Percentiles rank a stretch among this genome's conserved stretches.
phyloP scores from a whole-genome alignment of 1,284 basidiomycete genomes.

The Phenoliferia sp. region DNA sequence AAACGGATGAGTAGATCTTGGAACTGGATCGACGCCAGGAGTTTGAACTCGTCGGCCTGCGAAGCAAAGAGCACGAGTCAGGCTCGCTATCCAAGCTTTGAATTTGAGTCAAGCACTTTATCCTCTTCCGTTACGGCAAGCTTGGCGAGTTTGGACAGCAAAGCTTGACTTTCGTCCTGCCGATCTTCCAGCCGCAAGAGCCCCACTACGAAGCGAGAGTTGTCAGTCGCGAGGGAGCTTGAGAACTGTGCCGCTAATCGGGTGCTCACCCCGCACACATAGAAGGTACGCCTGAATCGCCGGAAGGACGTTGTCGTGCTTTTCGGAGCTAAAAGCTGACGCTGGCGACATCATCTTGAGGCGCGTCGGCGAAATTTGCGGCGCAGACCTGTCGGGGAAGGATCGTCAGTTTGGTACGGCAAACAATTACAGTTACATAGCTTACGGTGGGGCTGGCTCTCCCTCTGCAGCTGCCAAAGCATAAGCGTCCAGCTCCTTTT shows the following conservation, averaged over 20 bases:
- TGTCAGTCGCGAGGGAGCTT: background rate
- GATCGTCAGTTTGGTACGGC: background rate
- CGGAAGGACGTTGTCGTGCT: constrained; percentile 59
- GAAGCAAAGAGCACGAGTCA: background rate
- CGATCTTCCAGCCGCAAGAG: constrained; percentile 4
- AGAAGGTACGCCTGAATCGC: constrained; percentile 62
- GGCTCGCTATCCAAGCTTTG: background rate
- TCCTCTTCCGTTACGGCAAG: constrained; percentile 46
- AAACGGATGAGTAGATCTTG: constrained; percentile 34
- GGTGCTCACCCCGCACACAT: constrained; percentile 59
- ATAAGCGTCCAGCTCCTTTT: constrained; percentile 41
- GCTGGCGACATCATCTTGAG: constrained; percentile 44
- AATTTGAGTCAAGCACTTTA: background rate
- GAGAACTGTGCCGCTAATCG: too few species aligned
- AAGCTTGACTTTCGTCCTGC: background rate
- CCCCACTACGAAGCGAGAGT: background rate
- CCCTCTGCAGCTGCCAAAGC: constrained; percentile 6
- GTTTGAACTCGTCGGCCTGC: constrained; percentile 54
- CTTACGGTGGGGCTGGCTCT: background rate
- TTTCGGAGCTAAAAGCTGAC: background rate
- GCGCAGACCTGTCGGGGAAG: background rate
- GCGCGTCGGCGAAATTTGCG: background rate
- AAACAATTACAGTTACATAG: background rate
- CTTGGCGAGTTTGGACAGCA: constrained; percentile 11
- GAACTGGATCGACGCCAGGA: constrained; percentile 45